These are phyloP conservation scores for Solanum etuberosum DNA, from an alignment of 257 asterid species.

Conservation along the genomic window DNA sequence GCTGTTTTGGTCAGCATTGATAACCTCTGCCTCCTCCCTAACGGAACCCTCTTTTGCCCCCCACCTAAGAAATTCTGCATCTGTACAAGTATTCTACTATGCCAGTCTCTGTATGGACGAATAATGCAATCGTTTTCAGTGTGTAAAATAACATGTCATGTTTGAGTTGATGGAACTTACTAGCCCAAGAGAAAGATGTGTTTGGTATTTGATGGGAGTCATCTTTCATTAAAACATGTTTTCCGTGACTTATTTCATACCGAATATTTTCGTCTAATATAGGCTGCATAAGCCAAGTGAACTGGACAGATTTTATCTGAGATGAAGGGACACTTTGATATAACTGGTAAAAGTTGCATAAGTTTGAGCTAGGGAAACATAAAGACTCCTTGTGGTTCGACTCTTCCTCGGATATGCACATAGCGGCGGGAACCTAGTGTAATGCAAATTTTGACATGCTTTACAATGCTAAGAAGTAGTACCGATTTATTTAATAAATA, in stretches of 20 bases:
- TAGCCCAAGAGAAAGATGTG: not conserved
- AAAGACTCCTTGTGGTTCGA: not conserved
- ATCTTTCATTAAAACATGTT: not conserved
- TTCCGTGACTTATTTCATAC: not conserved
- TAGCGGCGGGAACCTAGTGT: not conserved
- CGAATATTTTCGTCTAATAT: not conserved
- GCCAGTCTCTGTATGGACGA: not conserved
- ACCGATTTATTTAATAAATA: not conserved
- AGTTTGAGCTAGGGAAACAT: not conserved
- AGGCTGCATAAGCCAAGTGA: not conserved
- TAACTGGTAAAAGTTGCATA: not conserved
- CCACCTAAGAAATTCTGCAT: not conserved
- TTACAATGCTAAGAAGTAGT: not conserved
- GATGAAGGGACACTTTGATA: not conserved
- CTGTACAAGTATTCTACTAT: not conserved
- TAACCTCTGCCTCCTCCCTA: not conserved
- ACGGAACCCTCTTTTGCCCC: not conserved
- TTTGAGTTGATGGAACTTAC: not conserved
- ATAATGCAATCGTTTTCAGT: not conserved
- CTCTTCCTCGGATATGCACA: too few species aligned
- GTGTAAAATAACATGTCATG: not conserved
- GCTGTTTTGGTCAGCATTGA: not conserved
- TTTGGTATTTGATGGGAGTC: not conserved
- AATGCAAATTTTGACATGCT: not conserved
- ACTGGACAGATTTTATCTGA: not conserved